A percentile compares a stretch with the other conserved stretches of the same genome.
Conservation (phyloP, 1,139 yeast species). For the Pneumocystis sp. region DNA sequence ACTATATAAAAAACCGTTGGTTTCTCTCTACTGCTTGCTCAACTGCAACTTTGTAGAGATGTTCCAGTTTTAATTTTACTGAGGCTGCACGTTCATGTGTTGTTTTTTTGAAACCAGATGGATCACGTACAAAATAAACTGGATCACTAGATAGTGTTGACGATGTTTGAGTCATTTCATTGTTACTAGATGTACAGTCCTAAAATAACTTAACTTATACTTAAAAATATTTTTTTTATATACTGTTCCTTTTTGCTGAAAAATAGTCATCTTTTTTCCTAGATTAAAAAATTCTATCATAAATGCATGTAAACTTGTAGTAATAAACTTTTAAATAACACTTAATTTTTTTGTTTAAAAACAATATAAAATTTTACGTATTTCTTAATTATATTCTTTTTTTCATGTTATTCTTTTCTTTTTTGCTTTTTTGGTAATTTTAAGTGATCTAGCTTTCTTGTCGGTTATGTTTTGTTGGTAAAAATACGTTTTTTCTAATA, state of each 20-base stretch:
- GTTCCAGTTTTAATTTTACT: constrained; percentile 47
- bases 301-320: background rate
- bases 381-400: background rate
- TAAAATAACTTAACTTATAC: background rate
- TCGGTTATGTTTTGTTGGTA: too few species aligned
- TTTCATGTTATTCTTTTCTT: background rate
- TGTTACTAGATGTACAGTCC: background rate
- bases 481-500: too few species aligned
- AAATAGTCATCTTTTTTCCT: background rate
- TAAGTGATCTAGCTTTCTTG: background rate
- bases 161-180: background rate
- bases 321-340: background rate
- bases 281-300: too few species aligned
- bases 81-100: constrained; percentile 52
- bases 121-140: background rate
- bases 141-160: background rate
- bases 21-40: constrained; percentile 58
- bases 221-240: background rate
- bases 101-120: background rate
- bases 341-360: background rate
- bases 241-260: background rate
- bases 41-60: constrained; percentile 54
- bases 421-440: background rate
- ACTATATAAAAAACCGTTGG: constrained; percentile 26
- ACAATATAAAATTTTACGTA: background rate